Conservation (phyloP, 208 protist genomes). For the Sergeia podlipaevii region DNA sequence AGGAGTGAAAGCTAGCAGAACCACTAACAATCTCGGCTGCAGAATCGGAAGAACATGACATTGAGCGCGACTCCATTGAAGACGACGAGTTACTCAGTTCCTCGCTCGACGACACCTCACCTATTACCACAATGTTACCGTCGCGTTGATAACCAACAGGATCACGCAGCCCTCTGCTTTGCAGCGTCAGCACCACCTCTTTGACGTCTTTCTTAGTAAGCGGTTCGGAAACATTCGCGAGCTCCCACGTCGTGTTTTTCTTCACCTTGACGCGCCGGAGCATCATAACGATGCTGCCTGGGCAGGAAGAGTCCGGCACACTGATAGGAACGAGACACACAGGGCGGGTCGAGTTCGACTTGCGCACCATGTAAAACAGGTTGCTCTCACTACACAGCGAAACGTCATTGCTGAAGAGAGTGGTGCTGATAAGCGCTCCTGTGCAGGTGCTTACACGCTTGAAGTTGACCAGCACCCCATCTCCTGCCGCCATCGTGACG, state of each 20-base stretch:
- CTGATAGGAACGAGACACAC: constrained; percentile 55
- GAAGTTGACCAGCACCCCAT: constrained; percentile 58
- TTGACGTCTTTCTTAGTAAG: constrained; percentile 47
- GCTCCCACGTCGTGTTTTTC: constrained; percentile 54
- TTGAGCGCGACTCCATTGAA: too few relatives aligned
- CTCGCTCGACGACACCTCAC: too few relatives aligned
- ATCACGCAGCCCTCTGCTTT: constrained; percentile 51
- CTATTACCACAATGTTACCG: too few relatives aligned
- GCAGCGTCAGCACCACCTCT: constrained; percentile 42
- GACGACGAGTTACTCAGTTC: too few relatives aligned
- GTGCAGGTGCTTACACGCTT: constrained; percentile 35
- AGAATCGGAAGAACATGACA: too few relatives aligned
- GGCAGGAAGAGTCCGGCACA: constrained; percentile 18
- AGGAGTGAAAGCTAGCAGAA: too few relatives aligned
- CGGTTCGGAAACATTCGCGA: constrained; percentile 63
- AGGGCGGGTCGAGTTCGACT: constrained; percentile 24
- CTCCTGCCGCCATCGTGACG: constrained; percentile 47
- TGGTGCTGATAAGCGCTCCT: constrained; percentile 53
- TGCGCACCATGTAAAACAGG: constrained; percentile 62
- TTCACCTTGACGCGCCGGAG: constrained; percentile 45
- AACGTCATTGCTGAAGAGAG: constrained; percentile 46
- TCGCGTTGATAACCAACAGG: constrained; percentile 42
- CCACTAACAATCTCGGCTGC: too few relatives aligned
- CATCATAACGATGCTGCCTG: constrained; percentile 62
- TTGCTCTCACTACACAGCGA: constrained; percentile 25